These are phyloP conservation scores for Hypoxylon sp. DNA, from an alignment of 2,329 filamentous ascomycete species.

Conservation along the genomic window DNA sequence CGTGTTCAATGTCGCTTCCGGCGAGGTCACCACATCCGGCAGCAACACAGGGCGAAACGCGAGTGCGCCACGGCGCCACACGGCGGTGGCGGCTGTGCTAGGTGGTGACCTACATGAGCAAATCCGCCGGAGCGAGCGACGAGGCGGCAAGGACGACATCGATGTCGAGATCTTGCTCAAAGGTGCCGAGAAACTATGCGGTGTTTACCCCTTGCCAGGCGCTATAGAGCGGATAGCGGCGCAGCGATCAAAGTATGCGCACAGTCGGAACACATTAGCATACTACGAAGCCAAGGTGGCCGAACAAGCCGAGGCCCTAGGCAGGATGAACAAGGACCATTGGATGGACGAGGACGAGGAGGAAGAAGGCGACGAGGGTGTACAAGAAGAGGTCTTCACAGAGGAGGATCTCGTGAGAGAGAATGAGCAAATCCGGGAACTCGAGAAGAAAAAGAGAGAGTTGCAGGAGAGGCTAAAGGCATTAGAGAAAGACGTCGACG, in stretches of 20 bases:
- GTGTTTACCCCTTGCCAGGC: constrained; percentile 87
- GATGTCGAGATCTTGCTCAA: constrained; percentile 88
- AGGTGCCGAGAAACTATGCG: constrained; percentile 91
- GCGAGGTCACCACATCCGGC: constrained; percentile 71
- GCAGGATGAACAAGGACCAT: constrained; percentile 77
- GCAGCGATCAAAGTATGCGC: constrained; percentile 78
- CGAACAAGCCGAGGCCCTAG: constrained; percentile 81
- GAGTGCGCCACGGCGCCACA: constrained; percentile 76
- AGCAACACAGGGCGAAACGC: constrained; percentile 61
- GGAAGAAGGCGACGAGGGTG: constrained; percentile 58
- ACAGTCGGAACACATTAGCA: constrained; percentile 79
- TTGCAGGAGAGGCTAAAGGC: constrained; percentile 66
- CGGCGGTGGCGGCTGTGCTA: constrained; percentile 89
- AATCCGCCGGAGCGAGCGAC: constrained; percentile 72
- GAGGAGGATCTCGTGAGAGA: constrained; percentile 78
- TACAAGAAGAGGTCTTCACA: constrained; percentile 66
- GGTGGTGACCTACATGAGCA: constrained; percentile 89
- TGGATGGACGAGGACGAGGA: constrained; percentile 69
- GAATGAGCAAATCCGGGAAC: constrained; percentile 74
- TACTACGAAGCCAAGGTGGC: constrained; percentile 86
- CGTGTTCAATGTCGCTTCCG: constrained; percentile 75
- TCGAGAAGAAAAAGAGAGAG: constrained; percentile 71
- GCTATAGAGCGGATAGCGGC: constrained; percentile 81
- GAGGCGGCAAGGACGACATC: constrained; percentile 76
- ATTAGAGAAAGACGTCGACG: constrained; percentile 71